phyloP scores from a whole-genome alignment of 2,329 filamentous ascomycete genomes.

The Calonectria pseudoreteaudii region DNA sequence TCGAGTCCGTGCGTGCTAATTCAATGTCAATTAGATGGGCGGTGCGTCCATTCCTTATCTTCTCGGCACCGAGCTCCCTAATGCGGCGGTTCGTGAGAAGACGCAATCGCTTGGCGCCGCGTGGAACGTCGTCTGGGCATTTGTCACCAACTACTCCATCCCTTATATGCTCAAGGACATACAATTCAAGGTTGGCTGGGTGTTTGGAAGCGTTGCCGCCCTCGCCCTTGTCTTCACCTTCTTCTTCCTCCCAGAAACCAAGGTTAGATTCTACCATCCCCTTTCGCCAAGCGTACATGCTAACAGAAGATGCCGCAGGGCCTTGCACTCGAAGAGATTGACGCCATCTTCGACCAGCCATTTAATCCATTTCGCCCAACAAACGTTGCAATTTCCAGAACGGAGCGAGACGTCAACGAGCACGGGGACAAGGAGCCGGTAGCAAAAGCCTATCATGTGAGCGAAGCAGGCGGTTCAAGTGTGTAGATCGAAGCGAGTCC shows the following conservation, averaged over 20 bases:
- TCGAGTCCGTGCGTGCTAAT: neutral
- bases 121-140: conserved; percentile 28
- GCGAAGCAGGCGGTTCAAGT: neutral
- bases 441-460: neutral
- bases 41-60: conserved; percentile 30
- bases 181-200: conserved; percentile 23
- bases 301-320: neutral
- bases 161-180: conserved; percentile 25
- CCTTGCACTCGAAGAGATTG: neutral
- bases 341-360: neutral
- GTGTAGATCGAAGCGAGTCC: neutral
- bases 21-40: conserved; percentile 7
- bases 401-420: neutral
- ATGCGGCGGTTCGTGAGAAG: conserved; percentile 24
- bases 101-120: conserved; percentile 21
- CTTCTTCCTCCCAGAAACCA: conserved; percentile 21
- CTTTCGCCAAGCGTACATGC: neutral
- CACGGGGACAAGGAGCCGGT: neutral
- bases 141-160: conserved; percentile 27
- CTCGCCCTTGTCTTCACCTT: conserved; percentile 34
- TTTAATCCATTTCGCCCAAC: neutral
- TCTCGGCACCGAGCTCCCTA: conserved; percentile 27
- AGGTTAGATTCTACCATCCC: neutral
- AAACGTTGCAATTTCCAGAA: neutral
- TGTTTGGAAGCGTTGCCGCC: conserved; percentile 23